Evolutionary conservation across 2,329 filamentous ascomycete genomes (phyloP).

Genomic region (Dactylellina parvicollis): DNA sequence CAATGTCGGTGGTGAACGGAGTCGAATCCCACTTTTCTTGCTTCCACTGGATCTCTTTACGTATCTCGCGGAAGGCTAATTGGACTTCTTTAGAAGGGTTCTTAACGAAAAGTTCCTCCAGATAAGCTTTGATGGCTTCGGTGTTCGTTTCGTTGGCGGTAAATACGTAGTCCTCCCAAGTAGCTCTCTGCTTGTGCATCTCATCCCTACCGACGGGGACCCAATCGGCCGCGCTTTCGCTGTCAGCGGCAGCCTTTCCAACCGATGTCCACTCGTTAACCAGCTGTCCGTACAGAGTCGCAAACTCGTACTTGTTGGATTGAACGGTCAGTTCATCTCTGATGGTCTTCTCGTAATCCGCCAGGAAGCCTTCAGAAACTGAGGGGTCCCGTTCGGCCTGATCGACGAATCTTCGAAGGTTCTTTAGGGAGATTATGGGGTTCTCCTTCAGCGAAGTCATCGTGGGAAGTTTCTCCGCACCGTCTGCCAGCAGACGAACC

Average conservation of each 20-base stretch:
- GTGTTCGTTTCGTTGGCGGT: constrained; percentile 64
- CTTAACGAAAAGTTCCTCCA: constrained; percentile 65
- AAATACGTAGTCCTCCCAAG: constrained; percentile 70
- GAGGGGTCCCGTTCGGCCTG: constrained; percentile 68
- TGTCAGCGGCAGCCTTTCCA: constrained; percentile 48
- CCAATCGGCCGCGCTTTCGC: constrained; percentile 56
- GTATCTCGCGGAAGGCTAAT: constrained; percentile 63
- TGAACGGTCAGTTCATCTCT: constrained; percentile 65
- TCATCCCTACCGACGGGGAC: constrained; percentile 64
- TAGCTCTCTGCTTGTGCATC: constrained; percentile 66
- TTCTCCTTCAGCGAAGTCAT: constrained; percentile 56
- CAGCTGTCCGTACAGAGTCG: constrained; percentile 68
- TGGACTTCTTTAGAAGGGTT: constrained; percentile 60
- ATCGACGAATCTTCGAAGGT: constrained; percentile 66
- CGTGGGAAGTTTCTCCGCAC: constrained; percentile 60
- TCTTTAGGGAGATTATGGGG: constrained; percentile 60
- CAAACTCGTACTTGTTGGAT: constrained; percentile 68
- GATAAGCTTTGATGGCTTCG: constrained; percentile 65
- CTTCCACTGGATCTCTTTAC: constrained; percentile 59
- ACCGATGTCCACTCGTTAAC: constrained; percentile 67
- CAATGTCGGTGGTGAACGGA: constrained; percentile 62
- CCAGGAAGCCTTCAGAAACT: constrained; percentile 64
- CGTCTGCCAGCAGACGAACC: constrained; percentile 60
- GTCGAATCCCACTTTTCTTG: constrained; percentile 12
- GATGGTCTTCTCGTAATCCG: constrained; percentile 65